phyloP scores from a whole-genome alignment of 768 basidiomycete genomes.

The Mycena alexandri region DNA sequence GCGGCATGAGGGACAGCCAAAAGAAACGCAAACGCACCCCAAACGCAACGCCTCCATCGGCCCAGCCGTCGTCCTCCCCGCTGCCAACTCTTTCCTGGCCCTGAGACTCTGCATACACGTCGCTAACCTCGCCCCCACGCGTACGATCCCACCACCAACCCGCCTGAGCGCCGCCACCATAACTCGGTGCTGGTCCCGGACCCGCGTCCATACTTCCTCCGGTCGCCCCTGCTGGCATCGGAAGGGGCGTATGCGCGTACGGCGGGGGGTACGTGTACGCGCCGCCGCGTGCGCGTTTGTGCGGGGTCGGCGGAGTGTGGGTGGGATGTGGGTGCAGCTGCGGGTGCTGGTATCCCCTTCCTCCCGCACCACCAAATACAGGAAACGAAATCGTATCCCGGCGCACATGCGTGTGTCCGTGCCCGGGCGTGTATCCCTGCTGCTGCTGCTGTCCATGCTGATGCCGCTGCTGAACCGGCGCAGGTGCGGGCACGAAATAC shows the following conservation, averaged over 20 bases:
- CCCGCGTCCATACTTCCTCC: neutral
- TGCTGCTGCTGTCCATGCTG: slow-evolving; percentile 24
- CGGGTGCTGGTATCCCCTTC: slow-evolving; percentile 37
- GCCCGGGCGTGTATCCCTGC: slow-evolving; percentile 31
- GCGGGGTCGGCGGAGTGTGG: too few relatives aligned
- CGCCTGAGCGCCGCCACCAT: slow-evolving; percentile 17
- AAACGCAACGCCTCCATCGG: slow-evolving; percentile 38
- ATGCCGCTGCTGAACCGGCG: neutral
- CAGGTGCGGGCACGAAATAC: neutral
- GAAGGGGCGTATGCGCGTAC: slow-evolving; percentile 10
- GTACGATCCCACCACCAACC: slow-evolving; percentile 28
- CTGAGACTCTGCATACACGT: neutral
- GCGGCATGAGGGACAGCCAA: neutral
- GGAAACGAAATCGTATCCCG: slow-evolving; percentile 50
- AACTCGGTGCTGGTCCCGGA: slow-evolving; percentile 12
- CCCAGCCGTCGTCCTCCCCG: slow-evolving; percentile 46
- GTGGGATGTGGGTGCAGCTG: slow-evolving; percentile 6
- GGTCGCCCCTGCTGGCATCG: neutral
- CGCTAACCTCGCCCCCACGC: slow-evolving; percentile 2
- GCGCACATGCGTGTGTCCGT: too few relatives aligned
- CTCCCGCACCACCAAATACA: slow-evolving; percentile 42
- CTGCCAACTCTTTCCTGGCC: neutral
- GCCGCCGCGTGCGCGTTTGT: slow-evolving; percentile 34
- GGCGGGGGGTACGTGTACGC: slow-evolving; percentile 36
- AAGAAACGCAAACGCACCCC: slow-evolving; percentile 11